Evolutionary conservation across 2,329 filamentous ascomycete species (phyloP), one percentile per base, ranked within the genome.

Genomic region (Nemania sp.): DNA sequence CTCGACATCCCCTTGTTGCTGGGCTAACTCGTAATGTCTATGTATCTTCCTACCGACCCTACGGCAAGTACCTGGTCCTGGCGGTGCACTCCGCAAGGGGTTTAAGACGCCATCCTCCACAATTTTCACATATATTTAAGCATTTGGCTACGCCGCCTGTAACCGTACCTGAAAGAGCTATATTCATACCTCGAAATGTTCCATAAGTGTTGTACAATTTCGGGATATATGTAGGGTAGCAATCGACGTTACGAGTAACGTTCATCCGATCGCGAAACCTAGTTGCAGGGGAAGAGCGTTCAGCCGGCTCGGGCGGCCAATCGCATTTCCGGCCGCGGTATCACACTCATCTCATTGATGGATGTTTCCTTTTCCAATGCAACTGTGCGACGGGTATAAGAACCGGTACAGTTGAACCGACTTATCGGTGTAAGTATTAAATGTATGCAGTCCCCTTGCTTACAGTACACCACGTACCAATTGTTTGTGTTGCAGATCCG

Each of bases 231-330:
- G n/a, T n/a, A n/a, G n/a, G n/a, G n/a, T n/a, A n/a, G n/a, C 11
- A 47, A 33, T 19, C 14, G 34, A 57, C 40, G 56, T 56, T 53
- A 57, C 49, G 46, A 50, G 7, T 44, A 59, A 51, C 33, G 42
- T 53, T 59, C 52, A 47, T 54, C 56, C 56, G 26, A 30, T 5
- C 7, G 46, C 47, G 37, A 51, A 45, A 36, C 39, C 23, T n/a
- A 7, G 22, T 23, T 45, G 11, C 8, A 43, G 33, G 34, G 56
- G 56, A 56, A 53, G 33, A 59, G 56, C 39, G 53, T 54, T 59
- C 34, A 51, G 19, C 49, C 56, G 56, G 48, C n/a, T 34, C 46
- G 50, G 51, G 9, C 22, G 15, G n/a, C n/a, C n/a, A n/a, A 17
- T 14, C 20, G 46, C 50, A 17, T 31, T 39, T 36, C 49, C 46